Evolutionary conservation across 495 filamentous ascomycete genomes (phyloP), one percentile per base, ranked within the genome.

Genomic region (Lasiosphaeriaceae sp.): DNA sequence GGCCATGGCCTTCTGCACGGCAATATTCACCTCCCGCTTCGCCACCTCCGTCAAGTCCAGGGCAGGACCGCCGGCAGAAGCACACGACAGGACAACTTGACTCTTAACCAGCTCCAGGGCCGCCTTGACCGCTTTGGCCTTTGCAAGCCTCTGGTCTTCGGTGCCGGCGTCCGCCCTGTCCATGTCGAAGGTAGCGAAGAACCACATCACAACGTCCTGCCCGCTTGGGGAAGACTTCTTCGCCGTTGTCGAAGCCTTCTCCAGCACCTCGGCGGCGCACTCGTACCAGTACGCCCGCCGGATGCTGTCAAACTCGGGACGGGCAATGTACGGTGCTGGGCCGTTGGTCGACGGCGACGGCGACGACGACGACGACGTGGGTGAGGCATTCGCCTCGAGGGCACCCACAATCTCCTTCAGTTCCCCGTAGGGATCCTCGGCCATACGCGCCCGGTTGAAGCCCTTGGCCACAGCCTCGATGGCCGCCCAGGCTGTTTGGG

Each of bases 401-500:
- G 58, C 63, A 2, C 50, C n/a, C 9, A 63, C 50, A 41, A 79
- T 59, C 29, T 68, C 62, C 11, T 22, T 59, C 11, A 79, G 62
- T n/a, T 70, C 64, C 3, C 45, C 39, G n/a, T 64, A 8, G 1
- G 77, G 71, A 11, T 57, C 47, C 22, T 66, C 53, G 46, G 31
- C 60, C 72, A 77, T 71, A 52, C 57, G 65, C 7, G 39, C 21
- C 16, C 74, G 72, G 45, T 72, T 78, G 47, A 78, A 77, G 11
- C 75, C 74, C 50, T 66, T 70, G 20, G 74, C 62, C 0, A 69
- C 48, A 4, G 68, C 73, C 56, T 77, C 74, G 12, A 78, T 58
- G 11, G 73, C 75, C 14, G 71, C 71, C 54, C 73, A 73, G 1
- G 58, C 64, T 8, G 71, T 72, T 56, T 57, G 37, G 22, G 45